Conservation (phyloP, 768 basidiomycete species). For the Boletales sp. region DNA sequence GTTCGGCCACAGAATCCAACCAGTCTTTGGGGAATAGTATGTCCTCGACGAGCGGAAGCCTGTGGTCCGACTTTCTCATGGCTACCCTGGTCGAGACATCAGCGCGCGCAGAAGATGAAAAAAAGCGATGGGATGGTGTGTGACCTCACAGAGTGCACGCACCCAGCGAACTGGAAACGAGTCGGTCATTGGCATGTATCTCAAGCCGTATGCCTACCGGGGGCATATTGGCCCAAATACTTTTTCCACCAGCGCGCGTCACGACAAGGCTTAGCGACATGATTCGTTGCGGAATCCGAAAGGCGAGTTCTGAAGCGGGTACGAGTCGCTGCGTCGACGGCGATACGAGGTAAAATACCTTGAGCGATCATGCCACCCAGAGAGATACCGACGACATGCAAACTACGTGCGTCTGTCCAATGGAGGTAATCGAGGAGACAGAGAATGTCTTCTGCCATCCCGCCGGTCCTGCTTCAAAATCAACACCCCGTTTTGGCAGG, state of each 20-base stretch:
- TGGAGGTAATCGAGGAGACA: conserved; percentile 65
- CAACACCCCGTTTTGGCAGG: not conserved
- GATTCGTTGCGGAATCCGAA: conserved; percentile 62
- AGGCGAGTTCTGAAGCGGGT: conserved; percentile 54
- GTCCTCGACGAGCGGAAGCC: conserved; percentile 47
- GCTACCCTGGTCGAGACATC: conserved; percentile 30
- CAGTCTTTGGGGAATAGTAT: conserved; percentile 63
- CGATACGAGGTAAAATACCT: conserved; percentile 37
- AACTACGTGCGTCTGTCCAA: conserved; percentile 58
- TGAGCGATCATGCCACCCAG: conserved; percentile 86
- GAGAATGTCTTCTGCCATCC: conserved; percentile 74
- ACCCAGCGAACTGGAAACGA: conserved; percentile 37
- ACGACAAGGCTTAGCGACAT: conserved; percentile 63
- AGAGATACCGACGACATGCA: conserved; percentile 74
- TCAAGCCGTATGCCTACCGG: conserved; percentile 42
- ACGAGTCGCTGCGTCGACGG: not conserved
- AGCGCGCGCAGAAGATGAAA: not conserved
- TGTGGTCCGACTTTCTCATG: conserved; percentile 41
- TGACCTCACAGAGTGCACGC: conserved; percentile 35
- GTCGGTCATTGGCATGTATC: not conserved
- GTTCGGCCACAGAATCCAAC: conserved; percentile 51
- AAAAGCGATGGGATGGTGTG: not conserved
- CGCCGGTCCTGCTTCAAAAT: conserved; percentile 49
- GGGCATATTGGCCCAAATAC: conserved; percentile 55
- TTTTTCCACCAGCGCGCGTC: conserved; percentile 61